Percentiles rank a stretch among this genome's conserved stretches.
Evolutionary conservation across 2,329 filamentous ascomycete species (phyloP).

Genomic region (Colletotrichum scovillei): DNA sequence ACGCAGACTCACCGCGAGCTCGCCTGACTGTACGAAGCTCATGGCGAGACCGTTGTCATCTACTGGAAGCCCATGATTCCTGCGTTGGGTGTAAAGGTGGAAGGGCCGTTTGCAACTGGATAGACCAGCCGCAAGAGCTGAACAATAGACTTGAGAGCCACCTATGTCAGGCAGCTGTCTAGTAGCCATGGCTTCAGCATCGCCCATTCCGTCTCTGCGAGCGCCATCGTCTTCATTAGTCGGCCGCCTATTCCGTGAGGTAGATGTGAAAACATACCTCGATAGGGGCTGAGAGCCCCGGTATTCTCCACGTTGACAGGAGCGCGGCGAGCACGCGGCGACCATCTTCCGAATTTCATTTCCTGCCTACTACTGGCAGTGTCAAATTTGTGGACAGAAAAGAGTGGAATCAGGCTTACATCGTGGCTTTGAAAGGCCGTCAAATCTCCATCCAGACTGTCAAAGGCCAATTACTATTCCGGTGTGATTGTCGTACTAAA

Average conservation of each 20-base stretch:
- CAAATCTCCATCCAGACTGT: no score
- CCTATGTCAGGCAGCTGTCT: constrained; percentile 39
- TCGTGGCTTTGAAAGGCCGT: no score
- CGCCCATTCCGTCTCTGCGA: constrained; percentile 43
- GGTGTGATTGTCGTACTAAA: no score
- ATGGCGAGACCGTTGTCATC: background rate
- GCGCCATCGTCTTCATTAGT: constrained; percentile 23
- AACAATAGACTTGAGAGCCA: constrained; percentile 15
- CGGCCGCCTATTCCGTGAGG: background rate
- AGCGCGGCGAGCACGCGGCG: background rate
- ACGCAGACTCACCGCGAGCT: background rate
- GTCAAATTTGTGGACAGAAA: no score
- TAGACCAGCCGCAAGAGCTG: background rate
- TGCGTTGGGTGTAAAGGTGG: no score
- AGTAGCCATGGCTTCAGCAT: constrained; percentile 44
- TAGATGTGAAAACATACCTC: background rate
- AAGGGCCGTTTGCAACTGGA: background rate
- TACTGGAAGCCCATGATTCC: background rate
- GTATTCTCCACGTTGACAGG: background rate
- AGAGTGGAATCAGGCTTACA: no score
- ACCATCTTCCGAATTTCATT: no score
- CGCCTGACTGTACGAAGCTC: background rate
- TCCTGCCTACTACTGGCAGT: no score
- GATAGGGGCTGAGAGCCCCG: constrained; percentile 11
- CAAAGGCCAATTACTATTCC: no score